Evolutionary conservation across 2,329 filamentous ascomycete genomes (phyloP).

Genomic region (Didymella pomorum): DNA sequence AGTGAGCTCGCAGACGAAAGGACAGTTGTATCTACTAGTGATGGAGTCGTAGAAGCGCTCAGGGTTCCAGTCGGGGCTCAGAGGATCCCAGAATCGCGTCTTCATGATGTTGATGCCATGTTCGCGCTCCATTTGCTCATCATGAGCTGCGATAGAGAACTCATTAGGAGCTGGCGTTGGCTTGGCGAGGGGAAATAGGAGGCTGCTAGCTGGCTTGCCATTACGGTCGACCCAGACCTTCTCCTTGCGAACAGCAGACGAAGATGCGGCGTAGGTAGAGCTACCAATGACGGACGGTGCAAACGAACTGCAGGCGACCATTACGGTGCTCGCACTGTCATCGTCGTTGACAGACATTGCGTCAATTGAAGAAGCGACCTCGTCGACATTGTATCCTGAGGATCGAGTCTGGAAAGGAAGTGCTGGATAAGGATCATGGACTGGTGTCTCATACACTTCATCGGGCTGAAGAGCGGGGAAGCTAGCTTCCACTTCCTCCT

Average conservation of each 20-base stretch:
- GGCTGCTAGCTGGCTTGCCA: slow-evolving; percentile 32
- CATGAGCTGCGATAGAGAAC: slow-evolving; percentile 40
- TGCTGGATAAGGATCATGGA: slow-evolving; percentile 28
- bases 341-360: slow-evolving; percentile 29
- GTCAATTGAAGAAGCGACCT: slow-evolving; percentile 23
- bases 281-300: not conserved
- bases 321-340: slow-evolving; percentile 21
- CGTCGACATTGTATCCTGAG: not conserved
- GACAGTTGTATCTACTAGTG: slow-evolving; percentile 62
- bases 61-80: slow-evolving; percentile 58
- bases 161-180: slow-evolving; percentile 38
- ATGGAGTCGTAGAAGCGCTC: slow-evolving; percentile 57
- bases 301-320: slow-evolving; percentile 10
- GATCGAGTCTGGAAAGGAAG: slow-evolving; percentile 25
- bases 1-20: slow-evolving; percentile 60
- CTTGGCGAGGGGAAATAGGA: slow-evolving; percentile 50
- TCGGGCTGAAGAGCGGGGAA: slow-evolving; percentile 41
- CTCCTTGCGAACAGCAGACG: slow-evolving; percentile 19
- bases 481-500: slow-evolving; percentile 28
- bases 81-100: slow-evolving; percentile 59
- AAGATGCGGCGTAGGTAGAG: slow-evolving; percentile 5
- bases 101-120: slow-evolving; percentile 51
- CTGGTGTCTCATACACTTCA: slow-evolving; percentile 6
- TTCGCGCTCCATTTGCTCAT: slow-evolving; percentile 36
- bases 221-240: slow-evolving; percentile 36